These are phyloP conservation scores for Oryza glaberrima DNA, from an alignment of 176 grass and related monocot genomes.

Conservation along the genomic window DNA sequence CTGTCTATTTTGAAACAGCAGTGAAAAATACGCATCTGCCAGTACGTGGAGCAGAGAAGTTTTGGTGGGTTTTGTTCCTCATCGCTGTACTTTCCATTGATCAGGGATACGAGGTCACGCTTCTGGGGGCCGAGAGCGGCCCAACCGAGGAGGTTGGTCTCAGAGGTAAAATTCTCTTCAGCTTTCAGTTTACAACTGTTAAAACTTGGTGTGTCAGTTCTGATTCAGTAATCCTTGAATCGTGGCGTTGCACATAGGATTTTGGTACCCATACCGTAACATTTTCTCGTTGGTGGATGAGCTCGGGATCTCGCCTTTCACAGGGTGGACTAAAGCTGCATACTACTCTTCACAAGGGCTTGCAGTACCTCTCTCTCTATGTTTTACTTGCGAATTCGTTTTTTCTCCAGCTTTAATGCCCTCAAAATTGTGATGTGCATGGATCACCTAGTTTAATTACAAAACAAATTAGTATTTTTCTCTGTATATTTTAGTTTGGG, in stretches of 20 bases:
- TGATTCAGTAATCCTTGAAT: slow-evolving; percentile 17
- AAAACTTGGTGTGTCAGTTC: neutral
- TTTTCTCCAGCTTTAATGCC: neutral
- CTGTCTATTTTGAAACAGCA: neutral
- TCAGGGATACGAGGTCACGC: slow-evolving; percentile 78
- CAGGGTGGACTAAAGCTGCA: slow-evolving; percentile 70
- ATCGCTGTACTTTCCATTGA: neutral
- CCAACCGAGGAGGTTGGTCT: slow-evolving; percentile 71
- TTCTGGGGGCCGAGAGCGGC: slow-evolving; percentile 57
- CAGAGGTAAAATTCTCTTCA: slow-evolving; percentile 53
- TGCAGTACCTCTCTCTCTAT: slow-evolving; percentile 43
- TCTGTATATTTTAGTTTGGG: neutral
- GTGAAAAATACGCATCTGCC: too few relatives aligned
- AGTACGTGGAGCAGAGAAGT: neutral
- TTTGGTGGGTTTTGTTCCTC: neutral
- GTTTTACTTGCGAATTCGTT: neutral
- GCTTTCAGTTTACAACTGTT: neutral
- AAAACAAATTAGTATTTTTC: neutral
- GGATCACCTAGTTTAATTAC: neutral
- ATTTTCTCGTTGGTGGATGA: slow-evolving; percentile 81
- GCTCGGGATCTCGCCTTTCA: slow-evolving; percentile 83
- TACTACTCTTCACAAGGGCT: slow-evolving; percentile 71
- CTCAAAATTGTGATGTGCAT: neutral
- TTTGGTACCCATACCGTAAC: slow-evolving; percentile 84
- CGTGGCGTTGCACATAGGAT: slow-evolving; percentile 55